Evolutionary conservation across 139 green algal genomes (phyloP), one percentile per base, ranked within the genome.

Genomic region (Chlorella sp.): DNA sequence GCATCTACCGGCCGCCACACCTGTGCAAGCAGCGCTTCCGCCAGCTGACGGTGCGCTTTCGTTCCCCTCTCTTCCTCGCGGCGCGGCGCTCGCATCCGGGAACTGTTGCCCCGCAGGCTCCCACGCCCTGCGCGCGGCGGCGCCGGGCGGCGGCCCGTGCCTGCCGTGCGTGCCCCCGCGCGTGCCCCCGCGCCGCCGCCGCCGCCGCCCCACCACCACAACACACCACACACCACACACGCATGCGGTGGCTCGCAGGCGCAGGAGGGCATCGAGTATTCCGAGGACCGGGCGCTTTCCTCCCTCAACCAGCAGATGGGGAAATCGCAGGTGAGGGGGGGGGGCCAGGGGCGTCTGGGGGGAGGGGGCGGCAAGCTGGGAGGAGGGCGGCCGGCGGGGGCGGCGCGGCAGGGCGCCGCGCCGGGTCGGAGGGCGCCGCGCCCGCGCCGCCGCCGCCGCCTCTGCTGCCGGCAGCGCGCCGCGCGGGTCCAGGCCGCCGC

Each of bases 1-100:
- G 88, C 68, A 80, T 87, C 48, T 85, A 85, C 71, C 77, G 86
- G n/a, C 69, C 77, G 23, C 50, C 71, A 15, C 64, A 79, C 40
- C 74, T 80, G 31, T 92, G 88, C 80, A 67, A 74, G 23, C 74
- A 86, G 38, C 81, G 86, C 56, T 91, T 91, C 74, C 58, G 77
- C 11, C 72, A 68, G 31, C 61, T 86, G 33, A 70, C 42, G 58
- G 67, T 77, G 68, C 5, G 67, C 42, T n/a, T n/a, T n/a, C n/a
- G n/a, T n/a, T n/a, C n/a, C n/a, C n/a, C n/a, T n/a, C n/a, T n/a
- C n/a, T n/a, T n/a, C n/a, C n/a, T n/a, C n/a, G n/a, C n/a, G n/a
- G n/a, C n/a, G n/a, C n/a, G n/a, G n/a, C 12, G 17, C 63, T 25
- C 8, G 63, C 15, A 55, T 55, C 45, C 21, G 21, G 31, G 8